Evolutionary conservation across 1,139 yeast species (phyloP), one percentile per base, ranked within the genome.

Genomic region (Diutina sp.): DNA sequence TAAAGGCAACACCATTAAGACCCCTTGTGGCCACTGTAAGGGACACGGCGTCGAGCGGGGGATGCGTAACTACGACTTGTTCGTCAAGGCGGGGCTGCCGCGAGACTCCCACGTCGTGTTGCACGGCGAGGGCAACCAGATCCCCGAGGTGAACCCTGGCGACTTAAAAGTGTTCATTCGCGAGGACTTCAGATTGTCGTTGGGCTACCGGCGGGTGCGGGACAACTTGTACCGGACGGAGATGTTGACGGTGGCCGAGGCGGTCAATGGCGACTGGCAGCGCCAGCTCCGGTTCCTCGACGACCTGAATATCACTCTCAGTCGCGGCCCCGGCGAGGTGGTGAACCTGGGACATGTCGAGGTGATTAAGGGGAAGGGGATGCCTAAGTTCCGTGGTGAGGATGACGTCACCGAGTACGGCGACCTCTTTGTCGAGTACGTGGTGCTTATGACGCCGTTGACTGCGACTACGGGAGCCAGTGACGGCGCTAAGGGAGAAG

Each of bases 171-270:
- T 90, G 25, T 76, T 74, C 51, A 67, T 90, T 52, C 67, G 68
- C 54, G 95, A 87, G 69, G 80, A 77, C 58, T 68, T 75, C 18
- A 63, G 63, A 12, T 73, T 74, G 41, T 85, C 86, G 66, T 71
- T 90, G 80, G 99, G 99, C 3, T 93, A 86, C 72, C 79, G 97
- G 67, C 80, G 99, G 63, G 78, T 90, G 58, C 87, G 87, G 32
- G 68, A 77, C 61, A 76, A 87, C 65, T 72, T 93, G 61, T 91
- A 86, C 72, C 75, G 99, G 60, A 87, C 90, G 0, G 98, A 93
- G 67, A 84, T 82, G 1, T 67, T 93, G 55, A 80, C 87, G 1
- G 74, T 85, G 56, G 75, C 78, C 58, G 97, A 93, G 67, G 88
- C 98, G 0, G 57, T 82, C 7, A 55, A 66, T 6, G 99, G 99